Conservation (phyloP, 345 rosid genomes). For the Psidium friedrichsthalianum region DNA sequence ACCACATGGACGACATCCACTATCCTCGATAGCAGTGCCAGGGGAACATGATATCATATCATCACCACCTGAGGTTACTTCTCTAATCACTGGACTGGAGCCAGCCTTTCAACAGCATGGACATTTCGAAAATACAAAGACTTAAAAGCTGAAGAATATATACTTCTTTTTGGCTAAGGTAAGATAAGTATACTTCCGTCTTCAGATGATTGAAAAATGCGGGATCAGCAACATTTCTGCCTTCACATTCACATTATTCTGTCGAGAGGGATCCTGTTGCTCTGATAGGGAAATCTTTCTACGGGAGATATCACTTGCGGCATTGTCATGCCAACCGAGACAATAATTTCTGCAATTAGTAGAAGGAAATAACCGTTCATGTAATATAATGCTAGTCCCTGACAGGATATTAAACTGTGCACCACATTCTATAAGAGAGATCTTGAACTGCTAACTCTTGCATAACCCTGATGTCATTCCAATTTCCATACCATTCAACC, state of each 20-base stretch:
- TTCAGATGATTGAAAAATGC: neutral
- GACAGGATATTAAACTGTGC: neutral
- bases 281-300: conserved; percentile 36
- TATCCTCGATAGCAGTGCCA: neutral
- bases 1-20: neutral
- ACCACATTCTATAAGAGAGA: neutral
- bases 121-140: neutral
- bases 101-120: neutral
- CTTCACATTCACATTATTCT: conserved; percentile 37
- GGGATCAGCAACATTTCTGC: neutral
- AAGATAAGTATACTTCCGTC: neutral
- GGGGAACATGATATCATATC: neutral
- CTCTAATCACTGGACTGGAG: neutral
- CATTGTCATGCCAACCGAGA: conserved; percentile 88
- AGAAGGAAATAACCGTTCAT: neutral
- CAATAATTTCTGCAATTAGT: conserved; percentile 53
- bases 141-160: neutral
- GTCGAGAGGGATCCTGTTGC: conserved; percentile 41
- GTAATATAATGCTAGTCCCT: neutral
- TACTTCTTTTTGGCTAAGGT: no score
- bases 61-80: neutral
- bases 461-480: neutral
- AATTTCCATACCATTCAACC: neutral
- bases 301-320: conserved; percentile 58
- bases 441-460: neutral